These are phyloP conservation scores for Fraxinus cuspidata DNA, from an alignment of 257 asterid species.

Conservation along the genomic window DNA sequence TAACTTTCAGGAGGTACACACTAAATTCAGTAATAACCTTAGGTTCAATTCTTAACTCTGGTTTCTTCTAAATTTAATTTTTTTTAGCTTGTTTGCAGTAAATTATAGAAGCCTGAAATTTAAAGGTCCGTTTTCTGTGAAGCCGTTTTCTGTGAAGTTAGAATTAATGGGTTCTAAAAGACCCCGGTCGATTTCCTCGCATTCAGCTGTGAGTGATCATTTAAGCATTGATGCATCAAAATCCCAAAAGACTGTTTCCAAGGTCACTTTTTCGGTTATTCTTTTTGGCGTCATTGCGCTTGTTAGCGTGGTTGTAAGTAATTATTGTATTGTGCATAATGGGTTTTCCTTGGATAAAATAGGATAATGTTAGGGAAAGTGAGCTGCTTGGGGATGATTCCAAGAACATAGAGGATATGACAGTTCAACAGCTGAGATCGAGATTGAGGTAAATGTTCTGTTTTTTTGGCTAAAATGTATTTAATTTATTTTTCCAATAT, in stretches of 20 bases:
- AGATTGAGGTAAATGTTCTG: slow-evolving; percentile 51
- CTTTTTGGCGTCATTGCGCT: not conserved
- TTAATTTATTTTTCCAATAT: not conserved
- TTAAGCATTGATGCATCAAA: slow-evolving; percentile 21
- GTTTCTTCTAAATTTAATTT: slow-evolving; percentile 21
- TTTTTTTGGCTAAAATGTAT: not conserved
- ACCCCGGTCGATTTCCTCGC: slow-evolving; percentile 36
- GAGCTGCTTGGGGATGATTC: slow-evolving; percentile 47
- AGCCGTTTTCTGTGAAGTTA: slow-evolving; percentile 30
- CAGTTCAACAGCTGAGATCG: slow-evolving; percentile 65
- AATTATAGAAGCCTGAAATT: slow-evolving; percentile 34
- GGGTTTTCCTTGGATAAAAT: slow-evolving; percentile 23
- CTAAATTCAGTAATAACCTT: not conserved
- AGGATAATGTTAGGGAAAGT: slow-evolving; percentile 36
- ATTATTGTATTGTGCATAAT: not conserved
- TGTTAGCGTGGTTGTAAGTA: not conserved
- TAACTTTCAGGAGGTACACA: slow-evolving; percentile 33
- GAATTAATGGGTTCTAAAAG: slow-evolving; percentile 52
- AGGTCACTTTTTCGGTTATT: slow-evolving; percentile 31
- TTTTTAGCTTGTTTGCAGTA: slow-evolving; percentile 47
- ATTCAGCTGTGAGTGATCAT: slow-evolving; percentile 33
- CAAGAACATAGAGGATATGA: slow-evolving; percentile 52
- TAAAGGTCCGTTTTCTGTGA: slow-evolving; percentile 25
- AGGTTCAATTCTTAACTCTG: not conserved
- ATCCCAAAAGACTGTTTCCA: slow-evolving; percentile 27